Percentiles rank a stretch among this genome's conserved stretches.
phyloP scores from a whole-genome alignment of 495 filamentous ascomycete genomes.

The Penicillium argentinense region DNA sequence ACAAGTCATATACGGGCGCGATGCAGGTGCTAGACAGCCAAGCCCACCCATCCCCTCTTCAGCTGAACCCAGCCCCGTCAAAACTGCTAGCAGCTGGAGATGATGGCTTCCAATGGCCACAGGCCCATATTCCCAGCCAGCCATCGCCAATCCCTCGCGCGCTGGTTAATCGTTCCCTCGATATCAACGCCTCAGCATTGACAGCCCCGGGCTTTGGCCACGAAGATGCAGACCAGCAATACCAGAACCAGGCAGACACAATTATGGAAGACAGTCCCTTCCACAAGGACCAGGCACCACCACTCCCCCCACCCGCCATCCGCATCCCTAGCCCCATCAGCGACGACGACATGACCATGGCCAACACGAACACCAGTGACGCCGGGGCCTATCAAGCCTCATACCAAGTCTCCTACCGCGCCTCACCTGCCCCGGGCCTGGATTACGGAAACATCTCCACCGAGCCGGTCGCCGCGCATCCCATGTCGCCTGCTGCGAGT shows the following conservation, averaged over 20 bases:
- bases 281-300: not conserved
- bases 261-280: conserved; percentile 2
- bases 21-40: too few relatives aligned
- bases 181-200: conserved; percentile 19
- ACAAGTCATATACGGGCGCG: too few relatives aligned
- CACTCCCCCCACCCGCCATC: not conserved
- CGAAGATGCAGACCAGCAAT: not conserved
- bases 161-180: conserved; percentile 32
- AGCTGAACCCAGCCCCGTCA: conserved; percentile 9
- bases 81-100: conserved; percentile 19
- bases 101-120: conserved; percentile 31
- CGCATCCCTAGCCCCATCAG: conserved; percentile 71
- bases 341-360: conserved; percentile 57
- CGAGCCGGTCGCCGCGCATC: conserved; percentile 7
- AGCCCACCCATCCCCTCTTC: not conserved
- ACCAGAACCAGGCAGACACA: not conserved
- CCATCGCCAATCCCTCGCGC: conserved; percentile 51
- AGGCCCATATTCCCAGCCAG: conserved; percentile 39
- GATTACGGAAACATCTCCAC: conserved; percentile 29
- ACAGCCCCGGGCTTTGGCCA: conserved; percentile 23
- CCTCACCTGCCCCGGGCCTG: conserved; percentile 26
- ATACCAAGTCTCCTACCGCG: not conserved
- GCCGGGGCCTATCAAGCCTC: too few relatives aligned
- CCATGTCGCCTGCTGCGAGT: not conserved
- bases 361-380: conserved; percentile 31